Base-by-base conservation (phyloP, 345 rosid species). In the Nephelium lappaceum region DNA sequence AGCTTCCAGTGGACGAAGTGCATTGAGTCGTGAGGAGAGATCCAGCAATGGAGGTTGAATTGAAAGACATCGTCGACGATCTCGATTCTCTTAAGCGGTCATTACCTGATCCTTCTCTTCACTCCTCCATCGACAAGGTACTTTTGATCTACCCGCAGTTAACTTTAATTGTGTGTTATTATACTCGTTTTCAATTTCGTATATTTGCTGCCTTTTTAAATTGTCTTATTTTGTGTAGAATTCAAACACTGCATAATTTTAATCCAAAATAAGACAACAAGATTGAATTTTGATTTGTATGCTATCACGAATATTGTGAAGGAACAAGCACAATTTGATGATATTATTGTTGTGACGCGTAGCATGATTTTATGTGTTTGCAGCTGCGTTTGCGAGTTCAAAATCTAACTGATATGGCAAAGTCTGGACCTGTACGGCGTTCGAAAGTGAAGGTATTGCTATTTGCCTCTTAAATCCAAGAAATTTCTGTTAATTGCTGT, bases 381-480 rank as follows among this genome's bases (percentile, higher is more conserved):
- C 69, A 95, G 98, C 84, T 95, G 83, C 85, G 87, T 77, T 74
- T 83, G 45, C 93, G 80, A 53, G 91, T 92, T 62, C 88, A 87
- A 24, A 89, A 72, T 81, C 86, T 95, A 25, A 62, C 85, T 1
- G 78, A 85, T 77, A 79, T 91, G 63, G 93, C 93, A 9, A 88
- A 84, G 74, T 81, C 82, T 41, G 87, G 76, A 73, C 82, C 92
- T 79, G 87, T 73, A 60, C 87, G 84, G 86, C 97, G 97, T 69
- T 83, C 94, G 4, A 91, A 87, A 93, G 92, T 95, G 83, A 88
- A 91, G 94, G 98, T 94, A 25, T 73, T 69, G 92, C 97, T 94
- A 25, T 76, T 69, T 63, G 15, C 69, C 76, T 15, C 55, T 11
- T 84, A 16, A 4, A 21, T 72, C 31, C 53, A 21, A 21, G 43